phyloP scores from a whole-genome alignment of 768 basidiomycete species.

The Trametes villosa region DNA sequence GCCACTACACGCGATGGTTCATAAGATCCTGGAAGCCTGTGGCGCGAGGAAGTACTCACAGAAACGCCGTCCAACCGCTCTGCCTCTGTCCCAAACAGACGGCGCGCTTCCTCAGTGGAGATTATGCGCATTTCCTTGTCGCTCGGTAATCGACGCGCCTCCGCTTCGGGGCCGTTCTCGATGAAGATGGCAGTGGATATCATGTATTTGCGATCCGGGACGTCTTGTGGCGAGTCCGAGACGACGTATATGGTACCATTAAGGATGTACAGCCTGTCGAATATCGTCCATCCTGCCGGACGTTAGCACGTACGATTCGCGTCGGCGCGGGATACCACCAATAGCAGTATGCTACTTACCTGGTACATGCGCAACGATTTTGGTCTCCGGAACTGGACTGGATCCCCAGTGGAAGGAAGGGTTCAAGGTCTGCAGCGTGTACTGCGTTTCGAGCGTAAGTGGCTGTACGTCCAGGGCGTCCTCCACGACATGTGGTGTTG shows the following conservation, averaged over 20 bases:
- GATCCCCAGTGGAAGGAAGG: conserved; percentile 32
- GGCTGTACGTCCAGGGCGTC: conserved; percentile 13
- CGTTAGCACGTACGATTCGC: conserved; percentile 16
- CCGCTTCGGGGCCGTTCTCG: conserved; percentile 56
- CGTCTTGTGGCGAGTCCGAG: conserved; percentile 63
- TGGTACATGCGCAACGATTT: conserved; percentile 66
- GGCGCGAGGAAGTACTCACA: conserved; percentile 45
- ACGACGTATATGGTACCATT: conserved; percentile 87
- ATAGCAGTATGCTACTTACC: conserved; percentile 19
- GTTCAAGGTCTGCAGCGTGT: conserved; percentile 30
- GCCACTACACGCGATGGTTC: conserved; percentile 51
- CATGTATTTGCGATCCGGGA: conserved; percentile 72
- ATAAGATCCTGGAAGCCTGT: too few relatives aligned
- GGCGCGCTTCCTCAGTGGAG: conserved; percentile 63
- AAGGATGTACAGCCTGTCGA: conserved; percentile 79
- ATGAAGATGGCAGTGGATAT: conserved; percentile 72
- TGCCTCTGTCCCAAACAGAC: conserved; percentile 74
- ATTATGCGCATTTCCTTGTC: conserved; percentile 82
- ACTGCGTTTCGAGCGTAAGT: conserved; percentile 31
- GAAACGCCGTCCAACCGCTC: conserved; percentile 78
- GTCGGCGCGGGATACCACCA: conserved; percentile 17
- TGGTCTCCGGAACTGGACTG: conserved; percentile 56
- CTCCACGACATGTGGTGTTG: conserved; percentile 9
- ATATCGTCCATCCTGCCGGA: conserved; percentile 82
- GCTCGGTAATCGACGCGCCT: conserved; percentile 66